Evolutionary conservation across 2,329 filamentous ascomycete species (phyloP), one percentile per base, ranked within the genome.

Genomic region (Dactylellina haptotyla): DNA sequence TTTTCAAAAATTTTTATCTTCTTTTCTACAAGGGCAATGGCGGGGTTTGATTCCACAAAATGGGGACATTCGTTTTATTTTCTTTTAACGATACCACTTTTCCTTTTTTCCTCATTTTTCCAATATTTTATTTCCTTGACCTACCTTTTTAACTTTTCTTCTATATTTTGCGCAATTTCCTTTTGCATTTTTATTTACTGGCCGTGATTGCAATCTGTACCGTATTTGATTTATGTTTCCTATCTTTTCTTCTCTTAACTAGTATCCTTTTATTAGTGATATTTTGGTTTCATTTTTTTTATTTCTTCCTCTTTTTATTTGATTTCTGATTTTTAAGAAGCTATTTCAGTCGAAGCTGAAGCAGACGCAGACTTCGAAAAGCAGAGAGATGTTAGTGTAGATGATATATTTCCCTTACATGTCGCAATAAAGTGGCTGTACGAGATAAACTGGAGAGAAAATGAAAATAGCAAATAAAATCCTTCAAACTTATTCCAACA

Each of bases 61-160:
- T 43, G 53, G 57, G 45, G 54, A 65, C 67, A 53, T 73, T 73
- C 67, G 67, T 61, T 73, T 46, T 50, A n/a, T 34, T 30, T 46
- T 43, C 9, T 30, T 37, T 43, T 72, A 23, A 59, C 56, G 67
- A 73, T 73, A 73, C 67, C 59, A 65, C 43, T 28, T 56, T 61
- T 46, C 39, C 32, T 57, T 43, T 51, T 30, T 51, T 53, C 30
- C 41, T 46, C n/a, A n/a, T n/a, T 23, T 46, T 46, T 46, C 10
- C 25, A 25, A 67, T 26, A 6, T 41, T 57, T 50, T 23, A 37
- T 53, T 53, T 18, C 28, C 30, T 50, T 23, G 12, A 46, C n/a
- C 48, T 50, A 53, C 28, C 57, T 20, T 61, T 51, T 51, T 2
- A 37, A 61, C 65, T 56, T 69, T 61, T 34, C 46, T 34, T 18